Percentiles rank a stretch among this genome's conserved stretches.
These are phyloP conservation scores for Tritrichomonas foetus DNA, from an alignment of 208 protist genomes.

Conservation along the genomic window DNA sequence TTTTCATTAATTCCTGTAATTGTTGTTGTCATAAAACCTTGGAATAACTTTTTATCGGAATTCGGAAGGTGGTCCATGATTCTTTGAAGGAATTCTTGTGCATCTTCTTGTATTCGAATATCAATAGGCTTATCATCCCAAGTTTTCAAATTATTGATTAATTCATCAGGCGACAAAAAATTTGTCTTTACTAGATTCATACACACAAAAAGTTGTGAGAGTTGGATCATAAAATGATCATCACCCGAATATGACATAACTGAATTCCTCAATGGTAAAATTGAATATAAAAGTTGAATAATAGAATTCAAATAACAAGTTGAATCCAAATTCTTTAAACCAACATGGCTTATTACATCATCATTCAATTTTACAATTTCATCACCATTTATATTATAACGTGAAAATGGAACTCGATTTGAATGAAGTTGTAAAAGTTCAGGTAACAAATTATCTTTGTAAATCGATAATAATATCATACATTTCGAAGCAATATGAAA, in stretches of 20 bases:
- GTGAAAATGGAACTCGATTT: not conserved
- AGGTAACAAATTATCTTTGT: not conserved
- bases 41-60: not conserved
- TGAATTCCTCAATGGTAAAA: not conserved
- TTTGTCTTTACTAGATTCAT: not conserved
- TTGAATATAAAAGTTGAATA: not conserved
- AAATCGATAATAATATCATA: not conserved
- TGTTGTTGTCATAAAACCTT: too few relatives aligned
- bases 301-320: conserved; percentile 3
- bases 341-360: not conserved
- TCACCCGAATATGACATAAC: too few relatives aligned
- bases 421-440: not conserved
- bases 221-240: too few relatives aligned
- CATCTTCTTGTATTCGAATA: not conserved
- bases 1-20: too few relatives aligned
- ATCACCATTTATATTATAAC: not conserved
- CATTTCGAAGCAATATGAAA: not conserved
- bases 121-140: not conserved
- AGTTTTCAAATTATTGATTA: not conserved
- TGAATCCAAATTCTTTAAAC: not conserved
- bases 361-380: too few relatives aligned
- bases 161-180: not conserved
- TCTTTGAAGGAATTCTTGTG: not conserved
- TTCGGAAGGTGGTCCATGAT: not conserved
- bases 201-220: not conserved